phyloP scores from a whole-genome alignment of 1,139 yeast species.

The Spencermartinsiella ligniputridi region DNA sequence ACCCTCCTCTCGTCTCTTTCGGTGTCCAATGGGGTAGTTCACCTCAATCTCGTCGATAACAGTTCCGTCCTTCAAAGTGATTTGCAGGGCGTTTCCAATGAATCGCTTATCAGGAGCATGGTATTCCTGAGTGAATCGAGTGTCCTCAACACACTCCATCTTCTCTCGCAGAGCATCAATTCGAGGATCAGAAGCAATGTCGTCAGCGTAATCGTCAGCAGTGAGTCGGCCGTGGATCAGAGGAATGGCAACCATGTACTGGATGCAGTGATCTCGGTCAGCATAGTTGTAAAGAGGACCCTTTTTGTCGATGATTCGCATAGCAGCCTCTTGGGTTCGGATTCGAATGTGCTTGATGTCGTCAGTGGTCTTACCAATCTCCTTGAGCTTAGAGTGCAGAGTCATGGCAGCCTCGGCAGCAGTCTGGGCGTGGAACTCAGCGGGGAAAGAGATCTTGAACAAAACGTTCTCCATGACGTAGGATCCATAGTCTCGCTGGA shows the following conservation, averaged over 20 bases:
- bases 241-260: conserved; percentile 57
- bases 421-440: conserved; percentile 64
- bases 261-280: conserved; percentile 60
- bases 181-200: conserved; percentile 47
- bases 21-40: conserved; percentile 56
- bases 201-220: conserved; percentile 54
- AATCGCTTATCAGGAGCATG: conserved; percentile 54
- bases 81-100: conserved; percentile 50
- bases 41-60: conserved; percentile 49
- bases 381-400: conserved; percentile 37
- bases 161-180: conserved; percentile 49
- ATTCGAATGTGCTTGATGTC: conserved; percentile 48
- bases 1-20: conserved; percentile 54
- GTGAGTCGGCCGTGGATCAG: conserved; percentile 50
- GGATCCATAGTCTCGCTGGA: conserved; percentile 51
- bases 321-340: conserved; percentile 57
- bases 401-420: conserved; percentile 56
- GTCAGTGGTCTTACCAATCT: conserved; percentile 41
- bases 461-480: conserved; percentile 61
- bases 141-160: conserved; percentile 51
- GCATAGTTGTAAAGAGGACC: conserved; percentile 60
- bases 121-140: conserved; percentile 46
- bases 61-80: conserved; percentile 52
- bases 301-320: conserved; percentile 52
- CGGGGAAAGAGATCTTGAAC: conserved; percentile 60